These are phyloP conservation scores for Tetracentron sinense DNA, from an alignment of 164 flowering plant genomes.

Conservation along the genomic window DNA sequence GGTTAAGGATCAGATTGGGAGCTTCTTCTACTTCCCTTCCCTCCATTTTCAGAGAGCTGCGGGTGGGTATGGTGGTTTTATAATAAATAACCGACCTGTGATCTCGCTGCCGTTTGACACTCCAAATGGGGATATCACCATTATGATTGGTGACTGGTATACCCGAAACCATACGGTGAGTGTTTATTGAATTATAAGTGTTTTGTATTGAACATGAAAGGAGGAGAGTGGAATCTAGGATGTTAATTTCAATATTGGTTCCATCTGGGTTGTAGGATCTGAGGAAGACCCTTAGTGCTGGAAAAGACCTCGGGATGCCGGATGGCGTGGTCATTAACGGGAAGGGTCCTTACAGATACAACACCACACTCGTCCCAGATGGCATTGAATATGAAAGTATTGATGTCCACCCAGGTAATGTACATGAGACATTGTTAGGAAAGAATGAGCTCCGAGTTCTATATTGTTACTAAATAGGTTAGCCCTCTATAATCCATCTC, in stretches of 20 bases:
- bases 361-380: conserved; percentile 58
- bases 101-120: conserved; percentile 37
- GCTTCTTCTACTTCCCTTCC: conserved; percentile 48
- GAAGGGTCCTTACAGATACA: conserved; percentile 66
- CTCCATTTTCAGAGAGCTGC: conserved; percentile 42
- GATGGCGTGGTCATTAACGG: conserved; percentile 80
- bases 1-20: conserved; percentile 60
- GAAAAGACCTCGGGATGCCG: conserved; percentile 61
- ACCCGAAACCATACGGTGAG: conserved; percentile 41
- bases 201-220: not conserved
- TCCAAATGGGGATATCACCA: conserved; percentile 44
- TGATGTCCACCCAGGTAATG: conserved; percentile 65
- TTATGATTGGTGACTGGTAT: conserved; percentile 59
- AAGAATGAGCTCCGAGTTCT: not conserved
- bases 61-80: conserved; percentile 48
- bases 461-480: not conserved
- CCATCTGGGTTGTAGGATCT: conserved; percentile 28
- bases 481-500: not conserved
- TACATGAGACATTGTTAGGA: not conserved
- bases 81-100: conserved; percentile 25
- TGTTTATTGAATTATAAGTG: not conserved
- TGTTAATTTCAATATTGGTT: not conserved
- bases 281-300: conserved; percentile 42
- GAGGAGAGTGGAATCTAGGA: not conserved
- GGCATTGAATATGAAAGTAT: conserved; percentile 55